Evolutionary conservation across 1,139 yeast species (phyloP).

Genomic region (Suhomyces taliae): DNA sequence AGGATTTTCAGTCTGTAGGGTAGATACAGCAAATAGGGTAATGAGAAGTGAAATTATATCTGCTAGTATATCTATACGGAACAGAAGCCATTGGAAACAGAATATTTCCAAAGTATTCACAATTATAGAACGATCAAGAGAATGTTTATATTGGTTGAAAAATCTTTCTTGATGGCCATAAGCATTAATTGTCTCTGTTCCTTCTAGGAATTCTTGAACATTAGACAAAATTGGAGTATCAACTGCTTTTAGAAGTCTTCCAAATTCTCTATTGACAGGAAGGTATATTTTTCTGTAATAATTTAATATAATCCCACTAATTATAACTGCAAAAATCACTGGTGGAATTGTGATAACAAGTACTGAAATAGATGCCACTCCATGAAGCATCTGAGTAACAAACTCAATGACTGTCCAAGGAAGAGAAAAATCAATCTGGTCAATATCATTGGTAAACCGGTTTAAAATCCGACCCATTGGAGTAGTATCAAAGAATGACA

Average conservation of each 20-base stretch:
- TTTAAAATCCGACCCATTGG: constrained; percentile 45
- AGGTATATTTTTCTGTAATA: constrained; percentile 21
- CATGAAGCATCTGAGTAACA: constrained; percentile 13
- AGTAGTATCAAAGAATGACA: constrained; percentile 46
- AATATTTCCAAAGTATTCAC: not conserved
- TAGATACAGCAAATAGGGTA: no score
- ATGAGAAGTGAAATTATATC: no score
- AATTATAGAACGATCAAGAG: not conserved
- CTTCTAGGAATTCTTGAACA: constrained; percentile 30
- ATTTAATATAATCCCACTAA: constrained; percentile 18
- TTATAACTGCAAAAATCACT: constrained; percentile 22
- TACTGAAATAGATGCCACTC: constrained; percentile 19
- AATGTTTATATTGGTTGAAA: constrained; percentile 13
- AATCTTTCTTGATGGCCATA: constrained; percentile 23
- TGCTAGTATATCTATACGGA: not conserved
- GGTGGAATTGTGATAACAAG: constrained; percentile 23
- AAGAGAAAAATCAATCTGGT: constrained; percentile 21
- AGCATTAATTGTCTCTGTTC: constrained; percentile 29
- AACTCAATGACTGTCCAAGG: constrained; percentile 25
- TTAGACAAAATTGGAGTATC: constrained; percentile 27
- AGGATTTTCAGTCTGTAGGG: no score
- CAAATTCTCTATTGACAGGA: constrained; percentile 28
- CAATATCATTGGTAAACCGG: constrained; percentile 40
- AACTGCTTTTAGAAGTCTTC: constrained; percentile 22
- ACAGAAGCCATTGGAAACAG: not conserved